Evolutionary conservation across 495 filamentous ascomycete species (phyloP).

Genomic region (Thermochaetoides thermophila): DNA sequence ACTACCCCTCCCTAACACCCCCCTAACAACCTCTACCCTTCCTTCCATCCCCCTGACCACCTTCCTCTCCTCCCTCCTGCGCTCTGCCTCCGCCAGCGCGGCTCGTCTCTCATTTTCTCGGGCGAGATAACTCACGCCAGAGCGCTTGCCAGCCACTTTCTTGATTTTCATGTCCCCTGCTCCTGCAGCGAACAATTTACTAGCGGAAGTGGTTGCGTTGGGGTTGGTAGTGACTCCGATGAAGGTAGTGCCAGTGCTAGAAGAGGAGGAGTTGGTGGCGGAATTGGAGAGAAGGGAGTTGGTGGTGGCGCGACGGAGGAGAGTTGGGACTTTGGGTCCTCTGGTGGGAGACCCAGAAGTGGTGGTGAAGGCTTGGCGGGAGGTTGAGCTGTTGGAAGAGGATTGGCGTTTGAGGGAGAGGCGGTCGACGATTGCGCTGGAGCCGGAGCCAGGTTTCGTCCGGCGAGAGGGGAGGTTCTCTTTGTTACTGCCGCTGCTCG

Average conservation of each 20-base stretch:
- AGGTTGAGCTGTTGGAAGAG: conserved; percentile 26
- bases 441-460: conserved; percentile 34
- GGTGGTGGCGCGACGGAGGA: conserved; percentile 67
- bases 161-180: conserved; percentile 41
- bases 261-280: conserved; percentile 1
- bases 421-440: conserved; percentile 57
- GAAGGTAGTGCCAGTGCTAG: conserved; percentile 5
- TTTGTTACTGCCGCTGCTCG: conserved; percentile 17
- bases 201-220: conserved; percentile 12
- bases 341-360: conserved; percentile 17
- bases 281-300: conserved; percentile 33
- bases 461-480: conserved; percentile 27
- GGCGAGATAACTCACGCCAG: conserved; percentile 64
- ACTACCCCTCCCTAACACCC: conserved; percentile 35
- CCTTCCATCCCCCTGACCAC: conserved; percentile 49
- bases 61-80: conserved; percentile 49
- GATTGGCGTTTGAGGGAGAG: conserved; percentile 56
- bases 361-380: conserved; percentile 41
- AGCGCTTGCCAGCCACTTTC: conserved; percentile 47
- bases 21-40: conserved; percentile 29
- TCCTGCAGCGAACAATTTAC: conserved; percentile 20
- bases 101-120: conserved; percentile 52
- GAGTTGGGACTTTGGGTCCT: conserved; percentile 49
- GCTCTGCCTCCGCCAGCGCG: conserved; percentile 44
- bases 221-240: conserved; percentile 16